phyloP scores from a whole-genome alignment of 164 flowering plant species.

The Stephania yunnanensis region DNA sequence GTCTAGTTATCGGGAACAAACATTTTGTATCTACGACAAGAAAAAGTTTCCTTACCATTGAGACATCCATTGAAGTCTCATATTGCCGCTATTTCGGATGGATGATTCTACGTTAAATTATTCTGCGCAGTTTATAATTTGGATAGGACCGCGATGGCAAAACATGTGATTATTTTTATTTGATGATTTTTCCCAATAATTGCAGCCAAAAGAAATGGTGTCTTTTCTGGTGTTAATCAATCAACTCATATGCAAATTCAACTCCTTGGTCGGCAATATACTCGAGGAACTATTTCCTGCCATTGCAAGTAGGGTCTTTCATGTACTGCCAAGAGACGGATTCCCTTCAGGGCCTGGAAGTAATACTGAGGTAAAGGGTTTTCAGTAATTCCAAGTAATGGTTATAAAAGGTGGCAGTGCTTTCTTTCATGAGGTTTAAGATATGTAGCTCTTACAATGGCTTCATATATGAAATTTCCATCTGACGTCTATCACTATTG shows the following conservation, averaged over 20 bases:
- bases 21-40: neutral
- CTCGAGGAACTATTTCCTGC: slow-evolving; percentile 83
- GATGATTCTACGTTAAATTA: neutral
- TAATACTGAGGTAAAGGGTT: slow-evolving; percentile 69
- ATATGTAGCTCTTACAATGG: neutral
- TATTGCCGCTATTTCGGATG: neutral
- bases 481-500: slow-evolving; percentile 11
- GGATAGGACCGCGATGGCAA: neutral
- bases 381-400: neutral
- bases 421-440: neutral
- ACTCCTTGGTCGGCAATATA: slow-evolving; percentile 46
- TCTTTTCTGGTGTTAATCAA: slow-evolving; percentile 72
- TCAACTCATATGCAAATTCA: slow-evolving; percentile 94
- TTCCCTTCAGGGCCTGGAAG: slow-evolving; percentile 77
- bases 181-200: slow-evolving; percentile 1
- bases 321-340: slow-evolving; percentile 59
- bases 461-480: neutral
- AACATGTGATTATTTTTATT: neutral
- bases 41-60: neutral
- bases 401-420: too few relatives aligned
- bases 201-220: slow-evolving; percentile 91
- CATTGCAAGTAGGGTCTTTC: slow-evolving; percentile 65
- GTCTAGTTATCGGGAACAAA: neutral
- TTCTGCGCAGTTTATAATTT: neutral
- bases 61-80: neutral